Base-by-base conservation (phyloP, 2,329 filamentous ascomycete species). In the Aspergillus sp. region DNA sequence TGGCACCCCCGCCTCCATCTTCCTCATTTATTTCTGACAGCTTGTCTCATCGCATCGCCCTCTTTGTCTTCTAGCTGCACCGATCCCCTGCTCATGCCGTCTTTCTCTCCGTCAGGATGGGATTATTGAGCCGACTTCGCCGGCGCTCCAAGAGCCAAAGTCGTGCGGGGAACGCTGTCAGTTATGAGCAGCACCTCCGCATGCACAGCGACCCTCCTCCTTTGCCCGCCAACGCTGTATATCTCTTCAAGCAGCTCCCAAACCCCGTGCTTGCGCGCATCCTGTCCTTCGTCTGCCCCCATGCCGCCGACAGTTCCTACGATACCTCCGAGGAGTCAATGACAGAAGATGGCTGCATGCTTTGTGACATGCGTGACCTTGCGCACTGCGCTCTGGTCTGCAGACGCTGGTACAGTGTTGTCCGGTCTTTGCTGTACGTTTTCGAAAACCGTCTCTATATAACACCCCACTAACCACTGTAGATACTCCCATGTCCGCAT, bases 401-500 rank as follows among this genome's bases (percentile, higher is more conserved):
- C 72, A 85, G 85, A 67, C 81, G 81, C 66, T 98, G 93, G 93
- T 81, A 81, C 64, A 68, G 74, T 24, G 75, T 80, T n/a, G 84
- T 83, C 36, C 81, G 82, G 61, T 72, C 77, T 30, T 66, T 85
- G 53, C 77, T 87, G 89, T 96, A 81, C 11, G 51, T 30, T 24
- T 42, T 57, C 62, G 18, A 63, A 38, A 24, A 3, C 15, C 8
- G 47, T 9, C 52, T 36, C 65, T 36, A 50, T 38, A 45, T 60
- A 26, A 4, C 55, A 36, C 15, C 12, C 6, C 22, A 30, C 38
- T 61, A 62, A 54, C 65, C 58, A 55, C 36, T 9, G 11, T 20
- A 96, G 91, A 64, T 96, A 96, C 73, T 87, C 88, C 68, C 93
- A 91, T 78, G 87, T 98, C 64, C 90, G 93, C 58, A 95, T 98